A percentile compares a stretch with the other conserved stretches of the same genome.
phyloP scores from a whole-genome alignment of 1,284 basidiomycete species.

The Psilocybe mexicana region DNA sequence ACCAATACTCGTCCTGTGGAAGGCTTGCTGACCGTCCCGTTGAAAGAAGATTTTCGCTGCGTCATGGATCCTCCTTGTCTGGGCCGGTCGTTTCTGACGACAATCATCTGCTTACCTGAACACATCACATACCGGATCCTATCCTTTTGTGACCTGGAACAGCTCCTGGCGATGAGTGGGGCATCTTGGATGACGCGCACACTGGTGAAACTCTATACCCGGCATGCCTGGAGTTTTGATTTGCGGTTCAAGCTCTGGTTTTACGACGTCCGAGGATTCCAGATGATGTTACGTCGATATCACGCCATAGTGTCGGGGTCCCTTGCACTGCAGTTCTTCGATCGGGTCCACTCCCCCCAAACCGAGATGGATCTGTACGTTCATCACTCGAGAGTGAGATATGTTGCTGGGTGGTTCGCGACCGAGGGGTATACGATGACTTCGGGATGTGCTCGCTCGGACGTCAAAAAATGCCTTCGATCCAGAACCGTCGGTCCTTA shows the following conservation, averaged over 20 bases:
- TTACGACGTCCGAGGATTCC: neutral
- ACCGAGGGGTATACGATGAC: neutral
- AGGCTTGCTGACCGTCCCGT: too few species aligned
- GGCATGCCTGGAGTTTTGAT: neutral
- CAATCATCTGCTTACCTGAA: neutral
- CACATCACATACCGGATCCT: neutral
- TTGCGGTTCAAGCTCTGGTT: neutral
- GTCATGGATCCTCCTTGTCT: neutral
- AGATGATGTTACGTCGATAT: neutral
- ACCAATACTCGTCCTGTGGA: too few species aligned
- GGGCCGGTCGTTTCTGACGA: neutral
- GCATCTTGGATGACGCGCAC: neutral
- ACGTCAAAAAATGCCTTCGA: neutral
- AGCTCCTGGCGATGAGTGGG: neutral
- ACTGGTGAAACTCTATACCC: neutral
- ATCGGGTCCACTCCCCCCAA: neutral
- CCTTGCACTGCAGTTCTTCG: neutral
- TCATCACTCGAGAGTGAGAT: neutral
- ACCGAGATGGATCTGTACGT: conserved; percentile 2
- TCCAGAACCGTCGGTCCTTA: too few species aligned
- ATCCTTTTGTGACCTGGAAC: neutral
- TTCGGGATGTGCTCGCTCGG: neutral
- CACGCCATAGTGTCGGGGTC: neutral
- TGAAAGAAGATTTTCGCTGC: too few species aligned
- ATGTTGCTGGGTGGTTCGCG: neutral